Evolutionary conservation across 495 filamentous ascomycete genomes (phyloP).

Genomic region (Penicillium coprophilum): DNA sequence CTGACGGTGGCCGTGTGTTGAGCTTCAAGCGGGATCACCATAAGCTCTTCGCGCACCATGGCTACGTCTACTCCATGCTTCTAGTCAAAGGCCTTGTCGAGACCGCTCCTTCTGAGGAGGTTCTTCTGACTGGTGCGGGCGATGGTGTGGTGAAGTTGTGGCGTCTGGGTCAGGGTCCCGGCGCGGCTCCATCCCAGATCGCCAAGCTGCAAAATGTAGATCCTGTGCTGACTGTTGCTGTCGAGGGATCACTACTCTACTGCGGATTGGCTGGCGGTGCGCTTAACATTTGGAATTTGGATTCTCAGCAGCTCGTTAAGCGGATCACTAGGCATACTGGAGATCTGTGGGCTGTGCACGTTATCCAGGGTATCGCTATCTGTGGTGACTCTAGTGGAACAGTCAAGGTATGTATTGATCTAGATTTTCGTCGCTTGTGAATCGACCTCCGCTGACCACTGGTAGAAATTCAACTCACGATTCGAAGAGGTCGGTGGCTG

Average conservation of each 20-base stretch:
- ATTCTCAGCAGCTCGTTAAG: conserved; percentile 86
- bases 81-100: conserved; percentile 65
- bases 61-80: conserved; percentile 94
- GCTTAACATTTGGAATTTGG: conserved; percentile 94
- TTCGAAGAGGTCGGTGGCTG: conserved; percentile 82
- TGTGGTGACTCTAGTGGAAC: conserved; percentile 78
- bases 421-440: conserved; percentile 6
- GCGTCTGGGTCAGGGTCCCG: conserved; percentile 57
- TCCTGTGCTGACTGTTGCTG: conserved; percentile 76
- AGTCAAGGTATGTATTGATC: conserved; percentile 60
- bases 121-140: conserved; percentile 85
- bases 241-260: conserved; percentile 88
- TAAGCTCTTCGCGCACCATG: conserved; percentile 86
- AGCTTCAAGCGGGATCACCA: conserved; percentile 84
- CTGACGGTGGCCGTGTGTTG: conserved; percentile 61
- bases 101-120: conserved; percentile 67
- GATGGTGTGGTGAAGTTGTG: conserved; percentile 93
- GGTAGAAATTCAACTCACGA: conserved; percentile 78
- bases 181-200: conserved; percentile 53
- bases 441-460: conserved; percentile 7
- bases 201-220: conserved; percentile 76
- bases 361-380: conserved; percentile 81
- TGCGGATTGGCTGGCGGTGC: conserved; percentile 86
- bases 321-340: conserved; percentile 75
- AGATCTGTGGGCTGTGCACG: conserved; percentile 81